Conservation (phyloP, 2,329 filamentous ascomycete species). For the Fusarium sp. region DNA sequence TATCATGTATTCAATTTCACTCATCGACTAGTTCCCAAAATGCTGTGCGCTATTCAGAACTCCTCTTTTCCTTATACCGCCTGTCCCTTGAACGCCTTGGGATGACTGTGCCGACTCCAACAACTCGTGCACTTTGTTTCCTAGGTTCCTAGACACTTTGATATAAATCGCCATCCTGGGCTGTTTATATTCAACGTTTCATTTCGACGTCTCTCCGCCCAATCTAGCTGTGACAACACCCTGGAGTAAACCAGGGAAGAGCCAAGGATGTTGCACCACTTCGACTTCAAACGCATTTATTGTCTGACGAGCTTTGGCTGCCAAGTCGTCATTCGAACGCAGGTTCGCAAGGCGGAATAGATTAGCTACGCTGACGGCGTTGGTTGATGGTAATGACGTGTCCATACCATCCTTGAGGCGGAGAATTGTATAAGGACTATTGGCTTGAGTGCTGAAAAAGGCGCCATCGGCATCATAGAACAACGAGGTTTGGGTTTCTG, state of each 20-base stretch:
- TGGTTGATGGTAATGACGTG: constrained; percentile 87
- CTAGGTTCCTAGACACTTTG: neutral
- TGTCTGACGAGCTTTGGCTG: constrained; percentile 74
- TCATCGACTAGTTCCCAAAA: neutral
- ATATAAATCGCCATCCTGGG: constrained; percentile 34
- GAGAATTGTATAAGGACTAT: constrained; percentile 77
- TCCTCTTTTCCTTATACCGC: neutral
- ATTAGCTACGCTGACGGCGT: constrained; percentile 87
- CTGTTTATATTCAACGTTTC: constrained; percentile 40
- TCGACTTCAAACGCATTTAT: constrained; percentile 90
- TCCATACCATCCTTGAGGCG: constrained; percentile 97
- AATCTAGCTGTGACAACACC: constrained; percentile 79
- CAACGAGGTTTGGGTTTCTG: constrained; percentile 75
- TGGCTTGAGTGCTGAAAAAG: constrained; percentile 76
- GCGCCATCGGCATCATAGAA: constrained; percentile 80
- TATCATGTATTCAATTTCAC: neutral
- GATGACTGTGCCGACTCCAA: neutral
- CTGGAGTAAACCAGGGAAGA: constrained; percentile 84
- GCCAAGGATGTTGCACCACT: constrained; percentile 90
- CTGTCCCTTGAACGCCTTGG: constrained; percentile 10
- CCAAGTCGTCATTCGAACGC: constrained; percentile 72
- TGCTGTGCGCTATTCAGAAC: neutral
- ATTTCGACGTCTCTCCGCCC: constrained; percentile 63
- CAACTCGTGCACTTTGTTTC: neutral
- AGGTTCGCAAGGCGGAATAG: constrained; percentile 82